Percentiles rank a stretch among this genome's conserved stretches.
Conservation (phyloP, 1,139 yeast genomes). For the Saccharomyces hybrid region DNA sequence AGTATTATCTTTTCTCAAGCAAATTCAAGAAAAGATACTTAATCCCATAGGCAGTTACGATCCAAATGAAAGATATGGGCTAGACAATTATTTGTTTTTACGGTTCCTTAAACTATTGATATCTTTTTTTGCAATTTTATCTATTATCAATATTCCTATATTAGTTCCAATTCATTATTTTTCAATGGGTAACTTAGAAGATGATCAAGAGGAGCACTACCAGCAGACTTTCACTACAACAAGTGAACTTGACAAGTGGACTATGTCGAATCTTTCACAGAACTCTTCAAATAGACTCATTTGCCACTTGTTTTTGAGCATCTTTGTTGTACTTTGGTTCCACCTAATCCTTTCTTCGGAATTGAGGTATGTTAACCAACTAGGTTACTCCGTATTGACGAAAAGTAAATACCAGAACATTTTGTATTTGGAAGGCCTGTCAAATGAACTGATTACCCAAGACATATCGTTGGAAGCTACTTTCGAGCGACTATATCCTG, state of each 20-base stretch:
- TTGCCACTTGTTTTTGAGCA: constrained; percentile 48
- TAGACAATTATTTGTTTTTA: constrained; percentile 60
- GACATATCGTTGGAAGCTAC: constrained; percentile 31
- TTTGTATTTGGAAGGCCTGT: constrained; percentile 45
- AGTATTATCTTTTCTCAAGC: neutral
- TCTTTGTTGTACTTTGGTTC: constrained; percentile 45
- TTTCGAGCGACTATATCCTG: constrained; percentile 23
- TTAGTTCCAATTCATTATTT: constrained; percentile 49
- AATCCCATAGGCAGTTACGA: neutral
- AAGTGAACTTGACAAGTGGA: constrained; percentile 45
- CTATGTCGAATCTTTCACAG: constrained; percentile 54
- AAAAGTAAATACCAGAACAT: constrained; percentile 34
- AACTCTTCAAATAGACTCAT: constrained; percentile 40
- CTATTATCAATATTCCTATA: constrained; percentile 45
- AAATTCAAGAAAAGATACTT: neutral
- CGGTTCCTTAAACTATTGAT: constrained; percentile 45
- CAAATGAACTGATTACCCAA: constrained; percentile 33
- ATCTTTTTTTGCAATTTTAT: constrained; percentile 43
- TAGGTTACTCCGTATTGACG: constrained; percentile 32
- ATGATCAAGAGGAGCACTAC: constrained; percentile 29
- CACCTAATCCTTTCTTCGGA: constrained; percentile 48
- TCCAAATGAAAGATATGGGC: constrained; percentile 33
- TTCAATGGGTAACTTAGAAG: constrained; percentile 35
- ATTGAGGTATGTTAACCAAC: constrained; percentile 35
- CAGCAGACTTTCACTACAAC: constrained; percentile 3